Evolutionary conservation across 73 alveolate species (phyloP), one percentile per base, ranked within the genome.

Genomic region (Uronychia setigera): DNA sequence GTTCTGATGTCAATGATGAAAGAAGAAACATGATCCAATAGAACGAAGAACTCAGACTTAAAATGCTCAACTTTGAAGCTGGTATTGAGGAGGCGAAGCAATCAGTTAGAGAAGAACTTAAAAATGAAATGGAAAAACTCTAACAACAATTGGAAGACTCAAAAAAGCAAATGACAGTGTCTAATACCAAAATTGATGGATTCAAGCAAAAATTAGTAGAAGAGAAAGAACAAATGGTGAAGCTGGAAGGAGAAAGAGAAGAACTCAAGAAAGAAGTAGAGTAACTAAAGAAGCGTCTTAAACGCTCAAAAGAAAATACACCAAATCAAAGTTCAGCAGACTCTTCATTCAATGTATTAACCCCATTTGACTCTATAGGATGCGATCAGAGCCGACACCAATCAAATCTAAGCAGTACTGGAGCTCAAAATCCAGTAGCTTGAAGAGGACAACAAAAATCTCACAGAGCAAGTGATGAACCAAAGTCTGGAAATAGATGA

Each of bases 211-310:
- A 46, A 5, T 19, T 46, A 11, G 67, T 46, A 19, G 67, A 46
- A 26, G 26, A 5, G 26, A 67, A 67, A 26, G 32, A 67, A 26
- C 9, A 13, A 26, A 5, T 67, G 29, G 79, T 5, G 14, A 67
- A 67, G 26, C 26, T 67, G 30, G 32, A 67, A 26, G 5, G 14
- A 13, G 79, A 67, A 26, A 67, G 79, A 67, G 79, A 67, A 67
- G 79, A 67, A 30, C 32, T 13, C 79, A 67, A 26, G 79, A 67
- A 67, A 26, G 79, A 67, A 67, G 79, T 67, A 9, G 32, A 67
- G 32, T 1, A 26, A 13, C 29, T 26, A 9, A 67, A 26, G 79
- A 28, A 67, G 30, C 9, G 5, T 5, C 32, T 67, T 5, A 25
- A 26, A 67, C 1, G 30, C 14, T 67, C 29, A 13, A 67, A 5